A percentile compares a stretch with the other conserved stretches of the same genome.
These are phyloP conservation scores for Arthrocladium fulminans DNA, from an alignment of 2,329 filamentous ascomycete species.

Conservation along the genomic window DNA sequence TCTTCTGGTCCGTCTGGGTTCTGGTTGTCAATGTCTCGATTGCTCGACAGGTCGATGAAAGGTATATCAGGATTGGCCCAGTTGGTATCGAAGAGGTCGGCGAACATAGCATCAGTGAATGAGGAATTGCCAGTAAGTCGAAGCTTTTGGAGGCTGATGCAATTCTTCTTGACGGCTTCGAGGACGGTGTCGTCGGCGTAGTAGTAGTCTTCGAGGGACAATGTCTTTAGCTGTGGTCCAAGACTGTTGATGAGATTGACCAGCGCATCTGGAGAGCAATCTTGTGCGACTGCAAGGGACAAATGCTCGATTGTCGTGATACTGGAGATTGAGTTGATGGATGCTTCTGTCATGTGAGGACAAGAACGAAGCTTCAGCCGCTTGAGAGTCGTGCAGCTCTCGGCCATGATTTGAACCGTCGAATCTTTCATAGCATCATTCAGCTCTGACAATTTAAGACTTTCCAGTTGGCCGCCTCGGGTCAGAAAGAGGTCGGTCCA, in stretches of 20 bases:
- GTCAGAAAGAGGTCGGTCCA: slow-evolving; percentile 63
- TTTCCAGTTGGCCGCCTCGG: slow-evolving; percentile 57
- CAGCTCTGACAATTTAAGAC: slow-evolving; percentile 71
- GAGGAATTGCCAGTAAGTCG: slow-evolving; percentile 69
- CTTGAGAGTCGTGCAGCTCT: slow-evolving; percentile 57
- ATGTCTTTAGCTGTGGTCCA: slow-evolving; percentile 60
- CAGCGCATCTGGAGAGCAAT: slow-evolving; percentile 49
- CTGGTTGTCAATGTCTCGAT: slow-evolving; percentile 63
- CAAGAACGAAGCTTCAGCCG: slow-evolving; percentile 77
- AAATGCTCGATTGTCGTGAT: slow-evolving; percentile 62
- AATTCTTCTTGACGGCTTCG: slow-evolving; percentile 60
- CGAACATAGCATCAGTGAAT: slow-evolving; percentile 68
- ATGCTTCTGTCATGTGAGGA: slow-evolving; percentile 58
- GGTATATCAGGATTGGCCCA: slow-evolving; percentile 67
- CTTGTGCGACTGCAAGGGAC: slow-evolving; percentile 58
- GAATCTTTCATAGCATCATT: slow-evolving; percentile 73
- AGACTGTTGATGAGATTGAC: slow-evolving; percentile 52
- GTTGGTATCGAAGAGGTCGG: slow-evolving; percentile 55
- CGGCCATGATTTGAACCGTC: slow-evolving; percentile 52
- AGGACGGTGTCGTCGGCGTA: slow-evolving; percentile 61
- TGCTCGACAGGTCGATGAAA: slow-evolving; percentile 66
- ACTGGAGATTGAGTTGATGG: slow-evolving; percentile 55
- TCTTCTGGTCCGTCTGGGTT: slow-evolving; percentile 56
- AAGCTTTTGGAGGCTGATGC: slow-evolving; percentile 61
- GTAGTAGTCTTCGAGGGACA: slow-evolving; percentile 64